phyloP scores from a whole-genome alignment of 345 rosid genomes.

The Euclidium syriacum region DNA sequence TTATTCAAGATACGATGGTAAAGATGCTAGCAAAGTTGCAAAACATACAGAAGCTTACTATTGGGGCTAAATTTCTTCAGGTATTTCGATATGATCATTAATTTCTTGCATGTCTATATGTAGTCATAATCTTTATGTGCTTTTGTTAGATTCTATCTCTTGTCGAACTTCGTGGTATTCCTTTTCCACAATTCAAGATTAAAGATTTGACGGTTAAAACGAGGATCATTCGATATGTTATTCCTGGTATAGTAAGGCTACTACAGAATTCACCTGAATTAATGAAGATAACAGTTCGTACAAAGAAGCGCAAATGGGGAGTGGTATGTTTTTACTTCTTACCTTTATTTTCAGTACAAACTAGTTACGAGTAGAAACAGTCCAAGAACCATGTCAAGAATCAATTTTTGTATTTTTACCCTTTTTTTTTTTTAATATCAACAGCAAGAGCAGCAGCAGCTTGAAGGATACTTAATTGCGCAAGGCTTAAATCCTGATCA shows the following conservation, averaged over 20 bases:
- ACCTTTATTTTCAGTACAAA: too few species aligned
- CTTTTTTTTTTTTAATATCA: too few species aligned
- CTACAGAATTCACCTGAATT: slow-evolving; percentile 30
- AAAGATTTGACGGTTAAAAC: slow-evolving; percentile 25
- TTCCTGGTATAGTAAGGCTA: slow-evolving; percentile 27
- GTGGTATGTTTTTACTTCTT: not conserved
- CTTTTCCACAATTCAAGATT: slow-evolving; percentile 21
- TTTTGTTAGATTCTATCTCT: too few species aligned
- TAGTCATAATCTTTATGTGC: too few species aligned
- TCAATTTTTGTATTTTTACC: too few species aligned
- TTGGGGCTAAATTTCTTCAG: slow-evolving; percentile 32
- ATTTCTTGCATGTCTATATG: not conserved
- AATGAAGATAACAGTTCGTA: slow-evolving; percentile 30
- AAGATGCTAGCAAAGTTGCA: slow-evolving; percentile 15
- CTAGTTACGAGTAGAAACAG: too few species aligned
- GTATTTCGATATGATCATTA: not conserved
- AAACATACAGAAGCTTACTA: slow-evolving; percentile 20
- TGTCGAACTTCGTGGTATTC: slow-evolving; percentile 15
- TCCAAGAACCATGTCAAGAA: too few species aligned
- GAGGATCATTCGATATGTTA: slow-evolving; percentile 25
- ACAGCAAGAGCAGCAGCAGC: too few species aligned
- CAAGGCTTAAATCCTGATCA: too few species aligned
- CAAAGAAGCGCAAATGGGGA: too few species aligned
- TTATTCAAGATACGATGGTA: slow-evolving; percentile 17
- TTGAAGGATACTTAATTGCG: too few species aligned